phyloP scores from a whole-genome alignment of 2,329 filamentous ascomycete species.

The Penicillium olsonii region DNA sequence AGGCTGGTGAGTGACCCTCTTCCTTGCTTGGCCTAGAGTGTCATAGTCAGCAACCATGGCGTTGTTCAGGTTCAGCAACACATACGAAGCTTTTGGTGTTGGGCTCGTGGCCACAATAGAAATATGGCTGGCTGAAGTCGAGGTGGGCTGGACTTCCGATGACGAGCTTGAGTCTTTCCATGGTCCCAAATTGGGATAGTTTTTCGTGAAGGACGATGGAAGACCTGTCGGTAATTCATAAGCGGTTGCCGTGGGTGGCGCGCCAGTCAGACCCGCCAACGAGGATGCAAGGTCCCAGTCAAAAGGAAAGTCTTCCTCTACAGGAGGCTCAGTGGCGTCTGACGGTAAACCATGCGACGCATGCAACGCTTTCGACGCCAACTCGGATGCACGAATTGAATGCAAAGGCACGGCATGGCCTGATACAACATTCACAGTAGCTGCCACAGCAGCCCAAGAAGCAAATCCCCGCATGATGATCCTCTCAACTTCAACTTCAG shows the following conservation, averaged over 20 bases:
- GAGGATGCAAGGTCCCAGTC: constrained; percentile 2
- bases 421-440: constrained; percentile 11
- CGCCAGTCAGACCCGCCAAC: constrained; percentile 1
- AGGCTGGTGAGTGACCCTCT: not conserved
- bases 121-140: too few species aligned
- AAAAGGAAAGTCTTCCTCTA: not conserved
- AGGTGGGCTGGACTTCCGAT: not conserved
- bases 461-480: constrained; percentile 20
- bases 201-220: not conserved
- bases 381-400: not conserved
- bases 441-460: constrained; percentile 14
- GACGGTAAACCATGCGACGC: not conserved
- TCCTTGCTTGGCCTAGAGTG: not conserved
- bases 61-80: not conserved
- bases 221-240: not conserved
- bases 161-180: too few species aligned
- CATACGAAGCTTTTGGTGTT: not conserved
- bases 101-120: too few species aligned
- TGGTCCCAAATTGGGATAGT: not conserved
- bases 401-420: constrained; percentile 16
- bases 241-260: not conserved
- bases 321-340: too few species aligned
- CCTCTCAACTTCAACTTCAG: constrained; percentile 11
- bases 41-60: not conserved
- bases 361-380: not conserved